Evolutionary conservation across 257 asterid species (phyloP), one percentile per base, ranked within the genome.

Genomic region (Henckelia pumila): DNA sequence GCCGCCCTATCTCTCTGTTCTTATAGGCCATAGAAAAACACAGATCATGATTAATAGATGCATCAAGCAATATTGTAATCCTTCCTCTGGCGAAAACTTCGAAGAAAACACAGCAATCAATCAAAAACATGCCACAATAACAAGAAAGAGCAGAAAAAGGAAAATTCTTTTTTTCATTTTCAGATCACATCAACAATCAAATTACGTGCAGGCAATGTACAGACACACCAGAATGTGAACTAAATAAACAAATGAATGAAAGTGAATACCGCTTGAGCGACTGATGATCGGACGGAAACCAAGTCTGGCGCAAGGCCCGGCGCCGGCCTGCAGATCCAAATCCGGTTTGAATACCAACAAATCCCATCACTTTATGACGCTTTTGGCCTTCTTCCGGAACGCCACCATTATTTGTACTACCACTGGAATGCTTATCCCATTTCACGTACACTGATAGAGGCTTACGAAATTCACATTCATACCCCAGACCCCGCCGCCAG

Each of bases 281-380:
- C 78, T 76, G 86, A 63, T 79, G 96, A 81, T 88, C 96, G 29
- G 95, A 84, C 26, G 99, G 99, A 72, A 94, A 84, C 99, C 99
- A 94, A 60, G 97, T 87, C 79, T 67, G 78, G n/a, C 99, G 88
- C 85, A 94, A 58, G 17, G 97, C 71, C 63, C 77, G 73, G 30
- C 99, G 95, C 2, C 99, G 89, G 35, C 88, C 96, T 6, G 81
- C 74, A 63, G 99, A 88, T 70, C 78, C 84, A 40, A 94, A 94
- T 61, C 99, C 99, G 24, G 99, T 91, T 67, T 86, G 95, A 67
- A 94, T 78, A 55, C 99, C 99, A 33, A 94, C 99, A 70, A 94
- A 91, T 4, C 96, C 99, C 96, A 87, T 94, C 25, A 80, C 91
- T 72, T 94, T 94, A 64, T 77, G 81, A 74, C 97, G 92, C 78